Percentiles rank a stretch among this genome's conserved stretches.
Conservation (phyloP, 257 asterid species). For the Primulina tabacum region DNA sequence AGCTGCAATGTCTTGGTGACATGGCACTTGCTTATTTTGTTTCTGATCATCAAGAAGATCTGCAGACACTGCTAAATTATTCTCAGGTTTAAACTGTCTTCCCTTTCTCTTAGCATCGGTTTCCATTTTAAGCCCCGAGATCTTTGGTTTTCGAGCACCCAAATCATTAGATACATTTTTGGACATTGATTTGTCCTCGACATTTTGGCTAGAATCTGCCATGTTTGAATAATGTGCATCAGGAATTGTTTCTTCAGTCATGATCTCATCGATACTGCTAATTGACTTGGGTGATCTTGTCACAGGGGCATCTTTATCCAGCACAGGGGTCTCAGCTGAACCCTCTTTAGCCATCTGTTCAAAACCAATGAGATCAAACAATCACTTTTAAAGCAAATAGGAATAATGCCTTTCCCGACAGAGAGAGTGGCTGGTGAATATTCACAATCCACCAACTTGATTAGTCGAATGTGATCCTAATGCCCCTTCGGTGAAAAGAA, state of each 20-base stretch:
- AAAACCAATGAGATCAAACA: conserved; percentile 24
- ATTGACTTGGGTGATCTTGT: conserved; percentile 42
- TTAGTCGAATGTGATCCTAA: no score
- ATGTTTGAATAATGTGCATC: conserved; percentile 36
- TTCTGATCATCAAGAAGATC: conserved; percentile 35
- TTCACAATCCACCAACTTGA: no score
- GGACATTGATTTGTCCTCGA: conserved; percentile 40
- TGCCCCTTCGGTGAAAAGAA: conserved; percentile 7
- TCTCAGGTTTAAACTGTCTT: conserved; percentile 27
- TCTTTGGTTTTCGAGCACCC: conserved; percentile 33
- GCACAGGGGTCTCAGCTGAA: conserved; percentile 36
- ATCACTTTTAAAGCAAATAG: no score
- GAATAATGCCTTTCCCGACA: no score
- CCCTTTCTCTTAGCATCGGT: conserved; percentile 29
- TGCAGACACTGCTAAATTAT: conserved; percentile 38
- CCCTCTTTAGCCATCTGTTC: conserved; percentile 54
- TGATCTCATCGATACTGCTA: conserved; percentile 48
- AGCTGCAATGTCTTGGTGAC: conserved; percentile 27
- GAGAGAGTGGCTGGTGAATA: no score
- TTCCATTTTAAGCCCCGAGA: conserved; percentile 31
- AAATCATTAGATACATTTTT: conserved; percentile 46
- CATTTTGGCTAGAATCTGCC: conserved; percentile 33
- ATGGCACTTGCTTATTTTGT: conserved; percentile 44
- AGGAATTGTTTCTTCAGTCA: conserved; percentile 28
- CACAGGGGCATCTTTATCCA: conserved; percentile 34